phyloP scores from a whole-genome alignment of 352 stramenopile genomes.

The Plasmopara viticola region DNA sequence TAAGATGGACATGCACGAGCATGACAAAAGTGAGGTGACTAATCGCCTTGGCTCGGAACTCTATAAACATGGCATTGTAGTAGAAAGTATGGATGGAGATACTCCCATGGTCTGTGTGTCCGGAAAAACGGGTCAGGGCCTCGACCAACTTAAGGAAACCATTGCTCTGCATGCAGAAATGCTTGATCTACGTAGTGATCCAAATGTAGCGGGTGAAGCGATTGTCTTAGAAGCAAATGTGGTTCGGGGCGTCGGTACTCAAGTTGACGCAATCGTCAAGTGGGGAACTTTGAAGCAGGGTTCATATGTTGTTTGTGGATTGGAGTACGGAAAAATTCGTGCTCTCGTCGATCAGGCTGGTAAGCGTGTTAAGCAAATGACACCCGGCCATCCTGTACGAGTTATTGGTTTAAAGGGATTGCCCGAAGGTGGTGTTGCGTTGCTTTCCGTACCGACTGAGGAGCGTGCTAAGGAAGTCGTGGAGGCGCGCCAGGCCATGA shows the following conservation, averaged over 20 bases:
- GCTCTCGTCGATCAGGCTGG: conserved; percentile 57
- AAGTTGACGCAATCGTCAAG: conserved; percentile 95
- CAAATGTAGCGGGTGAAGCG: conserved; percentile 82
- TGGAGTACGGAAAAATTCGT: conserved; percentile 92
- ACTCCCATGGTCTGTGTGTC: conserved; percentile 93
- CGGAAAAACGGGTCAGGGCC: conserved; percentile 90
- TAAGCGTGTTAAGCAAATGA: conserved; percentile 86
- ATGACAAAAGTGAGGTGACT: conserved; percentile 60
- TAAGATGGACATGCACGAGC: conserved; percentile 92
- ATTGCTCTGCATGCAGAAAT: conserved; percentile 95
- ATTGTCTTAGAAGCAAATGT: conserved; percentile 95
- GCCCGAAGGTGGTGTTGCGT: conserved; percentile 64
- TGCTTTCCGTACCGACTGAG: conserved; percentile 69
- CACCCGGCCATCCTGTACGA: conserved; percentile 88
- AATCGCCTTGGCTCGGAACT: conserved; percentile 83
- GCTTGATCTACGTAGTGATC: conserved; percentile 93
- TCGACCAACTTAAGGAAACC: conserved; percentile 96
- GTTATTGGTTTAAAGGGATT: conserved; percentile 82
- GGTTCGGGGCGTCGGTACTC: conserved; percentile 90
- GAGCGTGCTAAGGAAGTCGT: conserved; percentile 78
- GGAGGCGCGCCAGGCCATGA: conserved; percentile 55
- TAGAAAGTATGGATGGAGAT: conserved; percentile 92
- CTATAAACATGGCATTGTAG: conserved; percentile 90
- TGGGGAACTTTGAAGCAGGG: conserved; percentile 94
- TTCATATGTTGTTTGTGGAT: conserved; percentile 92